A percentile compares a stretch with the other conserved stretches of the same genome.
Conservation (phyloP, 1,284 basidiomycete species). For the Moniliophthora roreri region DNA sequence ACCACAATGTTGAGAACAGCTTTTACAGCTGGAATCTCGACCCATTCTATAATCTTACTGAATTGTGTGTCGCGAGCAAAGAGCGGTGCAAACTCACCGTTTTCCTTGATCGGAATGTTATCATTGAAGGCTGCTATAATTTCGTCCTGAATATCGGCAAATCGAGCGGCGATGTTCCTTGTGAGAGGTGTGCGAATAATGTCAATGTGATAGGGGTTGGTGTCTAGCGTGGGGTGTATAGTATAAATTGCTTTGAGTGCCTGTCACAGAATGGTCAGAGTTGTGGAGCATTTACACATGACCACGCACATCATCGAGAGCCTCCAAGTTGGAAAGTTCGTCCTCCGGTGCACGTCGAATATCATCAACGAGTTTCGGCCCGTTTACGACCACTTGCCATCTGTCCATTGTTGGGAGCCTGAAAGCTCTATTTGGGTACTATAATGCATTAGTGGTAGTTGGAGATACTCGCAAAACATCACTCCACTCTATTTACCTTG, state of each 20-base stretch:
- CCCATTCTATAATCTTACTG: slow-evolving; percentile 21
- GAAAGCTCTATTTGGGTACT: background rate
- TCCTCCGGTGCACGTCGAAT: background rate
- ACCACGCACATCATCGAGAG: too few relatives aligned
- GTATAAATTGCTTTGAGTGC: slow-evolving; percentile 21
- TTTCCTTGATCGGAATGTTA: slow-evolving; percentile 9
- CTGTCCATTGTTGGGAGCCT: background rate
- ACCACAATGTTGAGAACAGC: slow-evolving; percentile 20
- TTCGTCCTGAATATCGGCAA: slow-evolving; percentile 26
- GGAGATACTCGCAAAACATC: background rate
- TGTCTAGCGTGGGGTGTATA: slow-evolving; percentile 13
- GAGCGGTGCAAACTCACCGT: background rate
- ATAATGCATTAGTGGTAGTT: background rate
- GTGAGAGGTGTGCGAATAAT: slow-evolving; percentile 24
- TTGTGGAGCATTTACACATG: too few relatives aligned
- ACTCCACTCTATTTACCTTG: background rate
- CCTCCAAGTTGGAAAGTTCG: background rate
- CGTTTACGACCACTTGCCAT: background rate
- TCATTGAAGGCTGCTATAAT: slow-evolving; percentile 19
- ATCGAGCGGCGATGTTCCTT: slow-evolving; percentile 20
- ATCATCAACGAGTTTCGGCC: background rate
- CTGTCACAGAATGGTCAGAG: slow-evolving; percentile 6
- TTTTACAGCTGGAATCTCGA: slow-evolving; percentile 11
- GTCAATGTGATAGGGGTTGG: slow-evolving; percentile 21
- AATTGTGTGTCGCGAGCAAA: background rate